Evolutionary conservation across 768 basidiomycete species (phyloP).

Genomic region (Pleurotus pulmonarius): DNA sequence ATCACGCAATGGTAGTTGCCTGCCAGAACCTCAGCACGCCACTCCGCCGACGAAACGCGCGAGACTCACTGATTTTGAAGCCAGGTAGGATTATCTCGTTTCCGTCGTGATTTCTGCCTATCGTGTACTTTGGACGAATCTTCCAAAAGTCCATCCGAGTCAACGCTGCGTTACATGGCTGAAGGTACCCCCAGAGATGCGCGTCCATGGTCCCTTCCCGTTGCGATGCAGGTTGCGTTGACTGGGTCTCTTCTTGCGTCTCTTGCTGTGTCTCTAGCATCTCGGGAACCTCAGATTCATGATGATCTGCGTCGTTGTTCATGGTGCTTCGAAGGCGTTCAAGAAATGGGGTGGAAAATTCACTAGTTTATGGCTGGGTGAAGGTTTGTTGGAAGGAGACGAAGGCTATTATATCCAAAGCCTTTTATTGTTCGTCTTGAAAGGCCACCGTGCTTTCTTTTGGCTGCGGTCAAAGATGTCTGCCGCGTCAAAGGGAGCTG

Average conservation of each 20-base stretch:
- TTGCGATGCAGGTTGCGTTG: constrained; percentile 38
- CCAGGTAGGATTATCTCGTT: constrained; percentile 61
- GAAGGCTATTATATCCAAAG: constrained; percentile 5
- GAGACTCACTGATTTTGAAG: constrained; percentile 67
- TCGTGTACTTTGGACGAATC: constrained; percentile 37
- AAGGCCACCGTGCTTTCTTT: constrained; percentile 6
- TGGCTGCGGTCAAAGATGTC: not conserved
- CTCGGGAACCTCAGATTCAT: constrained; percentile 13
- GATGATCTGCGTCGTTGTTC: not conserved
- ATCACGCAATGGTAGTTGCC: constrained; percentile 59
- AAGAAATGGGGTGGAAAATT: not conserved
- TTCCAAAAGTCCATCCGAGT: constrained; percentile 63
- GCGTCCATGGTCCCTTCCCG: constrained; percentile 24
- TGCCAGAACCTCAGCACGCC: constrained; percentile 16
- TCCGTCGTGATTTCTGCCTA: constrained; percentile 51
- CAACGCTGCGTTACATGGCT: constrained; percentile 53
- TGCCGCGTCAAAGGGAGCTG: constrained; percentile 2
- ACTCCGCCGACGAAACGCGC: not conserved
- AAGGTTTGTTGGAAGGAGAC: not conserved
- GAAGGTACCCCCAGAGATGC: constrained; percentile 70
- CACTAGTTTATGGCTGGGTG: too few relatives aligned
- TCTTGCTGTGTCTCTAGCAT: constrained; percentile 19
- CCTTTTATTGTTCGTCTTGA: constrained; percentile 7
- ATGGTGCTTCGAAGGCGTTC: not conserved
- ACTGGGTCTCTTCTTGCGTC: constrained; percentile 36